Evolutionary conservation across 805 yeast genomes (phyloP).

Genomic region (Myxozyma mucilagina): DNA sequence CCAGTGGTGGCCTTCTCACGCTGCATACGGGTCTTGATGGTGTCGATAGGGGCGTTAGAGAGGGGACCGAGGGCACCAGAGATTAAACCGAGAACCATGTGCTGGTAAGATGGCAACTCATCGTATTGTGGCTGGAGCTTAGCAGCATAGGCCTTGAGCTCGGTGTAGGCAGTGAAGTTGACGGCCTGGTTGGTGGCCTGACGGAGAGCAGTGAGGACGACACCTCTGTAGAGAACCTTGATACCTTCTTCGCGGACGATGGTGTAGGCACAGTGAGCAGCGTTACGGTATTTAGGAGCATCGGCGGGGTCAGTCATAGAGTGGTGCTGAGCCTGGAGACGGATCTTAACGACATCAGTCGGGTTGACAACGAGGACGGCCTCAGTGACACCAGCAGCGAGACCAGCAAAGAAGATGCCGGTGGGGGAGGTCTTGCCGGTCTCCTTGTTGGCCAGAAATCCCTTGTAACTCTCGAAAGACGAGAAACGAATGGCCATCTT

Average conservation of each 20-base stretch:
- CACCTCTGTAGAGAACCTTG: constrained; percentile 88
- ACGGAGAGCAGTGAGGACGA: constrained; percentile 91
- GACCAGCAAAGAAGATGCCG: constrained; percentile 85
- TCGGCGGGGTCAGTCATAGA: constrained; percentile 76
- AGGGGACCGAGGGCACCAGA: constrained; percentile 98
- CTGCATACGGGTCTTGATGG: constrained; percentile 95
- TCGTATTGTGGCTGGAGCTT: constrained; percentile 54
- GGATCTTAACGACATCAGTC: constrained; percentile 94
- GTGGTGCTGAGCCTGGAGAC: constrained; percentile 93
- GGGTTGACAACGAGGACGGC: constrained; percentile 95
- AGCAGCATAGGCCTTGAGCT: constrained; percentile 69
- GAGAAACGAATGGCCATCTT: constrained; percentile 97
- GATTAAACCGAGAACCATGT: constrained; percentile 83
- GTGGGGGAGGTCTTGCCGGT: constrained; percentile 57
- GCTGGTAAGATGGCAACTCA: constrained; percentile 87
- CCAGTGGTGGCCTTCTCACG: constrained; percentile 67
- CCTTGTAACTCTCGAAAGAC: constrained; percentile 85
- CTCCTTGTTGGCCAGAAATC: constrained; percentile 49
- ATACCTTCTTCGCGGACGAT: constrained; percentile 91
- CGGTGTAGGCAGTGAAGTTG: constrained; percentile 91
- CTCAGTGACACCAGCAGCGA: constrained; percentile 96
- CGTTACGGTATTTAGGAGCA: constrained; percentile 85
- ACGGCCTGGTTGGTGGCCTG: constrained; percentile 99
- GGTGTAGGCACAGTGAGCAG: constrained; percentile 83
- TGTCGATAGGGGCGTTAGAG: constrained; percentile 95